Evolutionary conservation across 208 protist genomes (phyloP).

Genomic region (Crithidia acanthocephali): DNA sequence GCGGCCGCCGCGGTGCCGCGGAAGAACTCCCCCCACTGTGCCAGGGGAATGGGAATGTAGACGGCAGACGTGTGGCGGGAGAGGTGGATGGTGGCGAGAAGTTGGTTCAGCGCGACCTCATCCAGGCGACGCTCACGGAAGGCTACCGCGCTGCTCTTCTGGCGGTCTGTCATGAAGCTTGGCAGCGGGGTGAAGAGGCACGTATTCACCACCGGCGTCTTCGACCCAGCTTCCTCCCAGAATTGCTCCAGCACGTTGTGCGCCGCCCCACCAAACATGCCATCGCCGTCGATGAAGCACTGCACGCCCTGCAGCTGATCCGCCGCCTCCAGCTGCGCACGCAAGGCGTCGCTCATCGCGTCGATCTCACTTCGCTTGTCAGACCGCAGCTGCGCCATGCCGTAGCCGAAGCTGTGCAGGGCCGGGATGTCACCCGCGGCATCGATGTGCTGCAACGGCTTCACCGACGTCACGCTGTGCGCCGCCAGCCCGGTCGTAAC

Average conservation of each 20-base stretch:
- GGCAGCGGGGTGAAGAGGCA: conserved; percentile 62
- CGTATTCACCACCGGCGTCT: conserved; percentile 55
- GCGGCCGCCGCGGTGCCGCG: conserved; percentile 1
- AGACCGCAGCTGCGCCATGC: conserved; percentile 39
- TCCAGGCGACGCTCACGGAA: conserved; percentile 68
- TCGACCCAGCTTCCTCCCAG: conserved; percentile 69
- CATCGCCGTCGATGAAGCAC: conserved; percentile 79
- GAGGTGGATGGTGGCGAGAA: conserved; percentile 69
- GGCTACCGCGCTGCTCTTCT: conserved; percentile 27
- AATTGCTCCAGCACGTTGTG: conserved; percentile 70
- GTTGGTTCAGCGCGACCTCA: conserved; percentile 65
- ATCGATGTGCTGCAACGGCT: conserved; percentile 54
- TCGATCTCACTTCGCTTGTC: conserved; percentile 36
- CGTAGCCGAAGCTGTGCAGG: conserved; percentile 82
- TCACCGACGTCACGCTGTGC: conserved; percentile 53
- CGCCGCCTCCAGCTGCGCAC: conserved; percentile 63
- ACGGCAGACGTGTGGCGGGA: conserved; percentile 51
- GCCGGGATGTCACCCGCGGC: conserved; percentile 54
- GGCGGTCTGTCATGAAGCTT: conserved; percentile 26
- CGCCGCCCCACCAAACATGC: conserved; percentile 73
- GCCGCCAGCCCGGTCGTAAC: conserved; percentile 67
- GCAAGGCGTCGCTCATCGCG: conserved; percentile 43
- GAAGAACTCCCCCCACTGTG: conserved; percentile 67
- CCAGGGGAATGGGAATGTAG: conserved; percentile 73
- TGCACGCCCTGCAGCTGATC: conserved; percentile 77